Percentiles rank a stretch among this genome's conserved stretches.
phyloP scores from a whole-genome alignment of 257 asterid genomes.

The Nicotiana paniculata region DNA sequence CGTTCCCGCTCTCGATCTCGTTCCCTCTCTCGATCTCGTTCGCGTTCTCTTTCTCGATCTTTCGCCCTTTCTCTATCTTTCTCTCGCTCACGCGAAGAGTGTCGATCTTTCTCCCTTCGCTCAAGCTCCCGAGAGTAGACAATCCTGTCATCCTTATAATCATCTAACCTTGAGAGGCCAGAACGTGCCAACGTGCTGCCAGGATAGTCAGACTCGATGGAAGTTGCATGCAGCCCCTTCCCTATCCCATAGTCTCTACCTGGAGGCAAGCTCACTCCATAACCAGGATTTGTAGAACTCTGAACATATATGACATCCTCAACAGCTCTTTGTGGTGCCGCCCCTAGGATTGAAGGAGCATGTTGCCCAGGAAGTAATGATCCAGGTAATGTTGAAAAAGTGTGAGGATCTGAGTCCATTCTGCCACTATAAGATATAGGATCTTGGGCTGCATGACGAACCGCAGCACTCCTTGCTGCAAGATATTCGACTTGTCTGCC shows the following conservation, averaged over 20 bases:
- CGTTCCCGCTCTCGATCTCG: slow-evolving; percentile 51
- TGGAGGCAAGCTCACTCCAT: slow-evolving; percentile 98
- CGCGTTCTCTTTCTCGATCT: slow-evolving; percentile 50
- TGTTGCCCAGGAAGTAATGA: slow-evolving; percentile 68
- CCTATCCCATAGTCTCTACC: slow-evolving; percentile 96
- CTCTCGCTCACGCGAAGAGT: slow-evolving; percentile 64
- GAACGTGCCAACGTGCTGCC: slow-evolving; percentile 43
- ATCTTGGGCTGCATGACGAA: slow-evolving; percentile 44
- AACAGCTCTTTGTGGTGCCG: slow-evolving; percentile 66
- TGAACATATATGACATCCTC: slow-evolving; percentile 67
- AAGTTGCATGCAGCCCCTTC: slow-evolving; percentile 63
- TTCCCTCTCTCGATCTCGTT: slow-evolving; percentile 49
- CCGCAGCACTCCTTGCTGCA: slow-evolving; percentile 59
- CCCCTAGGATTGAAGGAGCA: slow-evolving; percentile 80
- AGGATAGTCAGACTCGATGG: slow-evolving; percentile 62
- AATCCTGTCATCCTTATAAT: slow-evolving; percentile 58
- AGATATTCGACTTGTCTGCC: slow-evolving; percentile 97
- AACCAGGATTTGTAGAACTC: slow-evolving; percentile 78
- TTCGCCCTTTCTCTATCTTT: slow-evolving; percentile 71
- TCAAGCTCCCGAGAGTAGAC: slow-evolving; percentile 64
- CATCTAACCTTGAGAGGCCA: slow-evolving; percentile 56
- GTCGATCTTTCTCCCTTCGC: slow-evolving; percentile 59
- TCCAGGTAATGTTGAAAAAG: slow-evolving; percentile 49
- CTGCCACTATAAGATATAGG: slow-evolving; percentile 63
- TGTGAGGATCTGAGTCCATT: slow-evolving; percentile 62